A percentile compares a stretch with the other conserved stretches of the same genome.
Conservation (phyloP, 805 yeast genomes). For the Isabelozyma rhagii region DNA sequence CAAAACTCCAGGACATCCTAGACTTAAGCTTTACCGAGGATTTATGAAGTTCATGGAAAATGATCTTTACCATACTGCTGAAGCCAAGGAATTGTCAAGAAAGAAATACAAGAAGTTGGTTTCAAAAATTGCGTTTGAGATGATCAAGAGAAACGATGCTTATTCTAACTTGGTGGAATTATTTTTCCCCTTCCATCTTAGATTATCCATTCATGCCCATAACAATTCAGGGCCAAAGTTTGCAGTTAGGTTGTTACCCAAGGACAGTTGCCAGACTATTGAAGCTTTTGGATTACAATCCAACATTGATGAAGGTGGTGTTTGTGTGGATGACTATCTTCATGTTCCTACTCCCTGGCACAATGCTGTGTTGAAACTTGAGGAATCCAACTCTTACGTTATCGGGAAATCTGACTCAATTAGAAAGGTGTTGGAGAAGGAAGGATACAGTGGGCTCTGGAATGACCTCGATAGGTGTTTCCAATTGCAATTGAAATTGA, state of each 20-base stretch:
- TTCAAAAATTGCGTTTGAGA: conserved; percentile 56
- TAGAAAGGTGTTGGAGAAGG: neutral
- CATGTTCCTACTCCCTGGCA: conserved; percentile 72
- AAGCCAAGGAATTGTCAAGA: conserved; percentile 36
- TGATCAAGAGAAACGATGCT: conserved; percentile 64
- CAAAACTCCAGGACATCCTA: conserved; percentile 43
- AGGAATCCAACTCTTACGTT: conserved; percentile 13
- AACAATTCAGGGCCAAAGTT: conserved; percentile 57
- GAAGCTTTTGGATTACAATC: conserved; percentile 26
- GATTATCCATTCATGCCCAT: conserved; percentile 63
- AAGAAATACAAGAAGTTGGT: conserved; percentile 50
- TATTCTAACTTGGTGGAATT: conserved; percentile 61
- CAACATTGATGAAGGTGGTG: neutral
- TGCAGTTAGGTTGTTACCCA: conserved; percentile 49
- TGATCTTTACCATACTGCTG: conserved; percentile 46
- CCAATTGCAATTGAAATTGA: no score
- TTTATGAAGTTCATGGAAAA: conserved; percentile 59
- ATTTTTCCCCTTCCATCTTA: conserved; percentile 55
- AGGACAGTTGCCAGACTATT: conserved; percentile 35
- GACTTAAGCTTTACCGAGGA: conserved; percentile 53
- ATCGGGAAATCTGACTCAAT: conserved; percentile 15
- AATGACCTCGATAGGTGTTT: neutral
- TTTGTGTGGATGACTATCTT: conserved; percentile 42
- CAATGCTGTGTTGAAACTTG: conserved; percentile 47
- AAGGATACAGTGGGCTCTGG: neutral